phyloP scores from a whole-genome alignment of 116 monocot species.

The Trichopus zeylanicus region DNA sequence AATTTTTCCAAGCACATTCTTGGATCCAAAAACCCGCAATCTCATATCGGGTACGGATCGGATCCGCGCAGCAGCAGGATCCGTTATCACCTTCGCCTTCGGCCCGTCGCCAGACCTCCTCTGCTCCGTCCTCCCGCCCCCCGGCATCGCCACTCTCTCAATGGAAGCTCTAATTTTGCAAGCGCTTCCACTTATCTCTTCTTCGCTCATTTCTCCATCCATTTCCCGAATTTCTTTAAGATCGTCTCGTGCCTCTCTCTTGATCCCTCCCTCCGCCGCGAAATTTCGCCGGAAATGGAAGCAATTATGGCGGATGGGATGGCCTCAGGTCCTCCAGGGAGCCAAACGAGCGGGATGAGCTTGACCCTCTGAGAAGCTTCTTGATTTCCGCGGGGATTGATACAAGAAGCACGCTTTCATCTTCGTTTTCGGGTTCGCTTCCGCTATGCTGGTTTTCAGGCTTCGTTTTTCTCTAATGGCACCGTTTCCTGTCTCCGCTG shows the following conservation, averaged over 20 bases:
- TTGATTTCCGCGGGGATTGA: conserved; percentile 27
- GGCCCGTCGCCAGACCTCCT: too few species aligned
- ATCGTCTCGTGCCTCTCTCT: neutral
- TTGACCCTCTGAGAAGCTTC: conserved; percentile 25
- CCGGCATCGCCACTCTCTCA: too few species aligned
- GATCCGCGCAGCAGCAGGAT: too few species aligned
- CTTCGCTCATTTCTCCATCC: too few species aligned
- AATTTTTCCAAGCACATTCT: too few species aligned
- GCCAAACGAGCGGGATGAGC: conserved; percentile 4
- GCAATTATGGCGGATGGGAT: conserved; percentile 69
- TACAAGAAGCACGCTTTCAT: conserved; percentile 42
- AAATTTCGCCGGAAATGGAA: neutral
- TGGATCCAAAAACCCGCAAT: too few species aligned
- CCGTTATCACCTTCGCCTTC: too few species aligned
- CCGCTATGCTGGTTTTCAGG: conserved; percentile 64
- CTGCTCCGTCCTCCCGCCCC: too few species aligned
- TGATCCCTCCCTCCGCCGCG: conserved; percentile 3
- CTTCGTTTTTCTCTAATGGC: conserved; percentile 45
- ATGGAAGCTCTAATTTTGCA: too few species aligned
- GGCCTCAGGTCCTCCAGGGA: conserved; percentile 37
- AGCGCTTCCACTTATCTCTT: conserved; percentile 19
- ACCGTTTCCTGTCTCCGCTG: conserved; percentile 36
- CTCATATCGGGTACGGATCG: too few species aligned
- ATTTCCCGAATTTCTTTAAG: too few species aligned
- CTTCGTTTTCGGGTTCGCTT: conserved; percentile 52